Conservation (phyloP, 768 basidiomycete species). For the Tricholoma saponaceum region DNA sequence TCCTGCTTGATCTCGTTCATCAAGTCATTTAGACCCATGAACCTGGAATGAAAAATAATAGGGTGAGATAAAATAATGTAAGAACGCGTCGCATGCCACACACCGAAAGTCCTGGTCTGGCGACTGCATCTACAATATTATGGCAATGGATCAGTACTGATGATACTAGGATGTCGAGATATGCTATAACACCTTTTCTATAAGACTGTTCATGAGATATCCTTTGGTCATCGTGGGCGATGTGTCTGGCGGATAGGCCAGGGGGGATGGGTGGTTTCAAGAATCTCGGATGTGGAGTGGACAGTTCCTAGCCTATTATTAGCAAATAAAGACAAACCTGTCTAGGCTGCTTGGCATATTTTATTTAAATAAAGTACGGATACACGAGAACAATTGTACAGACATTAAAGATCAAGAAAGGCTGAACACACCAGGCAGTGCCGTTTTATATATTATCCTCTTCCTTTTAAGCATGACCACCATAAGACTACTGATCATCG, state of each 20-base stretch:
- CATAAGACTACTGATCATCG: too few species aligned
- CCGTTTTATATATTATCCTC: too few species aligned
- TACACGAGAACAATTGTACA: too few species aligned
- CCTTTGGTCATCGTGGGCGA: slow-evolving; percentile 69
- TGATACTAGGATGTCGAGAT: not conserved
- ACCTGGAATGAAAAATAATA: slow-evolving; percentile 45
- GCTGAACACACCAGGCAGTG: too few species aligned
- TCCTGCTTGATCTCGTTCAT: slow-evolving; percentile 85
- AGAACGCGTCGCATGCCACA: slow-evolving; percentile 21
- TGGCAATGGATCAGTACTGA: slow-evolving; percentile 4
- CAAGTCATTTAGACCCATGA: slow-evolving; percentile 96
- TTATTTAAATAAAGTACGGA: too few species aligned
- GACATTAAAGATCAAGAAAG: too few species aligned
- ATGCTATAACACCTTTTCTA: slow-evolving; percentile 59
- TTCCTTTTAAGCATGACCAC: too few species aligned
- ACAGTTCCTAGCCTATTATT: too few species aligned
- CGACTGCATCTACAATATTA: slow-evolving; percentile 69
- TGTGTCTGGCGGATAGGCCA: not conserved
- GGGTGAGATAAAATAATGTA: slow-evolving; percentile 12
- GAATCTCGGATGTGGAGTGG: not conserved
- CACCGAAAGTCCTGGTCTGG: slow-evolving; percentile 90
- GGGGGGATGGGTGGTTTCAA: not conserved
- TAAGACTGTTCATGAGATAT: slow-evolving; percentile 79
- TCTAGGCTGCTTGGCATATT: too few species aligned
- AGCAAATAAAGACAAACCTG: too few species aligned